phyloP scores from a whole-genome alignment of 2,329 filamentous ascomycete genomes.

The Teratosphaeria zuluensis region DNA sequence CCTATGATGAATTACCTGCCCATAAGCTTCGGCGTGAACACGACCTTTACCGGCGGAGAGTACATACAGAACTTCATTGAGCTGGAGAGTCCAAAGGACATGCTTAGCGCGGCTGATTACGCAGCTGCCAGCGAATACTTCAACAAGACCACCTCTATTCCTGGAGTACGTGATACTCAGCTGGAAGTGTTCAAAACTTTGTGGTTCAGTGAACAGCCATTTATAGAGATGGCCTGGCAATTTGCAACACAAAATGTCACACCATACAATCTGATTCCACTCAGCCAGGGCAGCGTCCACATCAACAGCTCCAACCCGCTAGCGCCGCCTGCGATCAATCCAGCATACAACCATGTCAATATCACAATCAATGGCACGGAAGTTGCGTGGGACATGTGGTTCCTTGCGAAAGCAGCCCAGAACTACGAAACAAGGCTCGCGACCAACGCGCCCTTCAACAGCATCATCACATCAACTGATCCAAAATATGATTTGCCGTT shows the following conservation, averaged over 20 bases:
- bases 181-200: constrained; percentile 5
- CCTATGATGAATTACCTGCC: not conserved
- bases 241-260: constrained; percentile 6
- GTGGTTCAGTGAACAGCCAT: constrained; percentile 5
- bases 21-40: constrained; percentile 11
- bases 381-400: too few relatives aligned
- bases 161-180: constrained; percentile 4
- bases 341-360: constrained; percentile 17
- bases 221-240: constrained; percentile 10
- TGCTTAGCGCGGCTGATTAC: constrained; percentile 3
- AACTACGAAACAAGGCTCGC: constrained; percentile 4
- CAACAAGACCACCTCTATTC: constrained; percentile 1
- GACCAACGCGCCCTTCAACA: constrained; percentile 21
- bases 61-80: constrained; percentile 7
- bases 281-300: constrained; percentile 11
- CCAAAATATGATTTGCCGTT: constrained; percentile 23
- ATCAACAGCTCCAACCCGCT: constrained; percentile 13
- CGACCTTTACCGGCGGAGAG: constrained; percentile 7
- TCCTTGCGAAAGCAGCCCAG: constrained; percentile 13
- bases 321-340: constrained; percentile 17
- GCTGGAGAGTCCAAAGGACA: constrained; percentile 1
- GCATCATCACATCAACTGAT: constrained; percentile 33
- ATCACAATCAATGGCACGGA: too few relatives aligned
- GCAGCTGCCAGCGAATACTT: constrained; percentile 4
- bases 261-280: constrained; percentile 5